phyloP scores from a whole-genome alignment of 2,329 filamentous ascomycete genomes.

The Penicillium sp. region DNA sequence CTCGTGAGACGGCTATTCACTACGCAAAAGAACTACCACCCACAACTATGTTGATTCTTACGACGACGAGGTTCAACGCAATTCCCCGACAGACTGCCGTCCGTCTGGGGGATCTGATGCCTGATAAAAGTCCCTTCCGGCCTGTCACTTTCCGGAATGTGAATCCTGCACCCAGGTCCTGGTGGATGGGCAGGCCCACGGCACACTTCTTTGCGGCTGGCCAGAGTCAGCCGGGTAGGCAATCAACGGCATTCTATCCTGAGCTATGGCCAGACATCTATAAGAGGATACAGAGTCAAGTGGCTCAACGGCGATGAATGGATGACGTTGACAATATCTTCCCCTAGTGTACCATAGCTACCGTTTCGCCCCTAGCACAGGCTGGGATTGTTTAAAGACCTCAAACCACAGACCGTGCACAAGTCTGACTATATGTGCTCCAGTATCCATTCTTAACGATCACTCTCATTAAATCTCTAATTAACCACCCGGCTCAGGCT shows the following conservation, averaged over 20 bases:
- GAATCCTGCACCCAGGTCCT: slow-evolving; percentile 43
- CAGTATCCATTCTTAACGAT: no score
- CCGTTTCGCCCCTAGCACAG: no score
- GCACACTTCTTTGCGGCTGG: slow-evolving; percentile 49
- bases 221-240: slow-evolving; percentile 45
- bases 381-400: no score
- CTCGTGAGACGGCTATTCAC: slow-evolving; percentile 54
- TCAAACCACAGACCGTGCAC: no score
- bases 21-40: slow-evolving; percentile 54
- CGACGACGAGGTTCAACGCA: slow-evolving; percentile 54
- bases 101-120: slow-evolving; percentile 49
- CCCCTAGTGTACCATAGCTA: not conserved
- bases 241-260: slow-evolving; percentile 49
- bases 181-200: slow-evolving; percentile 46
- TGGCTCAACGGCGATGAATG: slow-evolving; percentile 10
- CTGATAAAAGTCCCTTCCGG: slow-evolving; percentile 42
- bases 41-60: slow-evolving; percentile 52
- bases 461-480: no score
- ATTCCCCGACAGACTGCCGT: slow-evolving; percentile 52
- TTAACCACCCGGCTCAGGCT: no score
- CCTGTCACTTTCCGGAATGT: slow-evolving; percentile 51
- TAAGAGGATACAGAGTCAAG: slow-evolving; percentile 43
- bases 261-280: slow-evolving; percentile 53
- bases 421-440: no score
- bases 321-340: not conserved